Conservation (phyloP, 1,139 yeast genomes). For the Zygosaccharomyces sapae region DNA sequence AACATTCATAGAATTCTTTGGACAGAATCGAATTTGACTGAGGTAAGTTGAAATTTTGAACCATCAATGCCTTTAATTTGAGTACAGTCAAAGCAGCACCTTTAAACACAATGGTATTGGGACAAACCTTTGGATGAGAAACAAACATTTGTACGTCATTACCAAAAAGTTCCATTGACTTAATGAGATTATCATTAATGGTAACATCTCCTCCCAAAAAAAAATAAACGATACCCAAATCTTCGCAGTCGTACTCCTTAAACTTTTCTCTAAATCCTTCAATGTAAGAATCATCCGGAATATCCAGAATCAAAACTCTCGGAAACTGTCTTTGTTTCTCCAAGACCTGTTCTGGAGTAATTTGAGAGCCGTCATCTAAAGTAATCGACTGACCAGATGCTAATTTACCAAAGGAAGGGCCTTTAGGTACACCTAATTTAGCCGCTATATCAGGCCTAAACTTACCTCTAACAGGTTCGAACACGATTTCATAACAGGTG, state of each 20-base stretch:
- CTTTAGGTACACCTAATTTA: constrained; percentile 65
- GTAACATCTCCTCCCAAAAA: constrained; percentile 64
- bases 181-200: constrained; percentile 39
- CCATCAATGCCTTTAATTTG: constrained; percentile 54
- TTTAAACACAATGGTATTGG: constrained; percentile 56
- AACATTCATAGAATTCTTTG: constrained; percentile 32
- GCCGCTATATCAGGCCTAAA: constrained; percentile 65
- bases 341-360: constrained; percentile 70
- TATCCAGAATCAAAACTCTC: constrained; percentile 65
- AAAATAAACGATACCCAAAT: constrained; percentile 62
- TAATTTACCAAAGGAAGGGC: constrained; percentile 55
- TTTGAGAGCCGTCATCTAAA: constrained; percentile 53
- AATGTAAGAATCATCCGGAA: constrained; percentile 58
- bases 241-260: constrained; percentile 31
- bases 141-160: constrained; percentile 54
- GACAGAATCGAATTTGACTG: constrained; percentile 33
- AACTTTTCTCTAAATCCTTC: constrained; percentile 24
- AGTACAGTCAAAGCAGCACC: constrained; percentile 52
- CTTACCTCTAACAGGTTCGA: constrained; percentile 71
- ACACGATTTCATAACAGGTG: constrained; percentile 60
- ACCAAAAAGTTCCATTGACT: constrained; percentile 45
- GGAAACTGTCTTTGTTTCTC: constrained; percentile 57
- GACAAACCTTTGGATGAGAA: constrained; percentile 62
- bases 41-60: constrained; percentile 51
- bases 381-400: constrained; percentile 58